Base-by-base conservation (phyloP, 441 rosid species). In the Syzygium malaccense region DNA sequence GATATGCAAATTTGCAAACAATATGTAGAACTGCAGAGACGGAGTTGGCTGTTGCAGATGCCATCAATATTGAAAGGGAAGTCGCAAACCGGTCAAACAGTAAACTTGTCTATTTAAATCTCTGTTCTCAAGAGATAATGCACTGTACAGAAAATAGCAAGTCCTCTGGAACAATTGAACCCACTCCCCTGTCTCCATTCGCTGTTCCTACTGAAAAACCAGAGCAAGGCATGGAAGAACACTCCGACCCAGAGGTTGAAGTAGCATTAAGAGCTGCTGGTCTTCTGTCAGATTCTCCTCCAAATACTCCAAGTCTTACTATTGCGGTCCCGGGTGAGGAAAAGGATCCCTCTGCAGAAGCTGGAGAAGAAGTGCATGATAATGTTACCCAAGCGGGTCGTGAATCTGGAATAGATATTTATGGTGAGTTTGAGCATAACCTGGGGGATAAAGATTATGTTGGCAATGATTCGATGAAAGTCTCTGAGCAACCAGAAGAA, bases 1-100 rank as follows among this genome's bases (percentile, higher is more conserved):
- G 92, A 94, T 96, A 93, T 92, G 93, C 94, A 94, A 94, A 97
- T 92, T 90, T 95, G 88, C 95, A 93, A 37, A 92, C 95, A 89
- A 91, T 96, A 88, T 89, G 95, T 91, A 95, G 98, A 92, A 95
- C 94, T 87, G 99, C 99, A 89, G 98, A 93, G 62, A 96, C 98
- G 55, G 99, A 98, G 92, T 93, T 98, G 93, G 99, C 99, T 66
- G 97, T 98, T 90, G 99, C 99, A 87, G 99, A 98, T 94, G 99
- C 99, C 64, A 90, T 95, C 89, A 98, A 98, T 90, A 96, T 97
- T 54, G 99, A 98, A 92, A 97, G 94, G 92, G 96, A 88, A 51
- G 96, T 94, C 62, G 98, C 98, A 87, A 95, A 97, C 89, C 95
- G 93, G 94, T 96, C 99, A 88, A 96, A 91, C 93, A 95, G 97